phyloP scores from a whole-genome alignment of 805 yeast genomes.

The Wickerhamiella spandovensis region DNA sequence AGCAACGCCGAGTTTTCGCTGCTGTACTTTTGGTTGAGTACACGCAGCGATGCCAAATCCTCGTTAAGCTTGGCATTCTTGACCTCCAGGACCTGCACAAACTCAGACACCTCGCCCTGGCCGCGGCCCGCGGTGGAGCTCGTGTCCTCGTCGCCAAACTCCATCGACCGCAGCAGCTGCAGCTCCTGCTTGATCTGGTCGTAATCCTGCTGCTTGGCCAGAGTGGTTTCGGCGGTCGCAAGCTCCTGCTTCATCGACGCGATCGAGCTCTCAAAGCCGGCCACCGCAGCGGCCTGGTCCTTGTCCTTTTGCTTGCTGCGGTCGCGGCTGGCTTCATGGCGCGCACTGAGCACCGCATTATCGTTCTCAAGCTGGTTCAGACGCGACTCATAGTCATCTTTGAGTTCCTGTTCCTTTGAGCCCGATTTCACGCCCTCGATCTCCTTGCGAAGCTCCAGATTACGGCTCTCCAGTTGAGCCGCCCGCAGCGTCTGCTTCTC shows the following conservation, averaged over 20 bases:
- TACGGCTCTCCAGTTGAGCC: constrained; percentile 60
- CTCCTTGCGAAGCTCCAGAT: constrained; percentile 58
- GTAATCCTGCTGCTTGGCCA: constrained; percentile 37
- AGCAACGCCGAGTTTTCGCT: constrained; percentile 27
- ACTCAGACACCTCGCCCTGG: background rate
- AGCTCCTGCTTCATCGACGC: background rate
- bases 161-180: constrained; percentile 52
- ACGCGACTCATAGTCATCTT: constrained; percentile 8
- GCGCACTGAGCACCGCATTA: constrained; percentile 4
- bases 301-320: background rate
- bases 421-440: constrained; percentile 33
- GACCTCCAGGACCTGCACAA: constrained; percentile 1
- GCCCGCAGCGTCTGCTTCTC: constrained; percentile 57
- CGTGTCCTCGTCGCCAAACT: constrained; percentile 29
- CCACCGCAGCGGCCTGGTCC: background rate
- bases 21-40: constrained; percentile 36
- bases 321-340: background rate
- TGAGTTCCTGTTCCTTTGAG: constrained; percentile 17
- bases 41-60: constrained; percentile 6
- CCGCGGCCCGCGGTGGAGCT: background rate
- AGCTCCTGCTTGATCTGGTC: constrained; percentile 66
- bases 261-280: background rate
- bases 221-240: constrained; percentile 2
- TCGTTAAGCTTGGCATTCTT: constrained; percentile 8
- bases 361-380: constrained; percentile 16